A percentile compares a stretch with the other conserved stretches of the same genome.
These are phyloP conservation scores for Andrographis paniculata DNA, from an alignment of 305 asterid species.

Conservation along the genomic window DNA sequence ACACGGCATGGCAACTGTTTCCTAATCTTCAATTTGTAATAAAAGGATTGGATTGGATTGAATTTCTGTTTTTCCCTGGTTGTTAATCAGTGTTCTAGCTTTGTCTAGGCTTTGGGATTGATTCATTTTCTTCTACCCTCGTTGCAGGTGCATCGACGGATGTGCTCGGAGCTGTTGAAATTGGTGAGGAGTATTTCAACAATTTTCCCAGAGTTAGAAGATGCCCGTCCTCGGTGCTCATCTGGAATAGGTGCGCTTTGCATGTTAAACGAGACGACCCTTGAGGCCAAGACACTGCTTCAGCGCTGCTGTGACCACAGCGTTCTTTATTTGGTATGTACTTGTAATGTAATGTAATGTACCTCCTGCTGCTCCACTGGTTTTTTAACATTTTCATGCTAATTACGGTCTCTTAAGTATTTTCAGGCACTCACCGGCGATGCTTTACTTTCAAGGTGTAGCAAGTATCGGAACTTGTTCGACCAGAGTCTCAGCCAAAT, in stretches of 20 bases:
- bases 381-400: conserved; percentile 1
- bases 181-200: conserved; percentile 32
- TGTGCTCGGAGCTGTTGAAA: conserved; percentile 57
- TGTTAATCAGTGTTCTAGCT: no score
- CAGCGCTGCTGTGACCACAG: conserved; percentile 75
- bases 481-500: conserved; percentile 38
- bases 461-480: conserved; percentile 27
- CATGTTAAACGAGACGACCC: conserved; percentile 45
- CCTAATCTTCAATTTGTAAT: no score
- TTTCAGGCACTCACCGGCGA: conserved; percentile 47
- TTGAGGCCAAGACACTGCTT: conserved; percentile 53
- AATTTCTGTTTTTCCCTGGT: no score
- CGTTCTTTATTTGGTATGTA: conserved; percentile 75
- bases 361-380: no score
- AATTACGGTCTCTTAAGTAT: neutral
- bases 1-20: no score
- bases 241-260: conserved; percentile 77
- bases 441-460: conserved; percentile 37
- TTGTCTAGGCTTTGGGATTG: no score
- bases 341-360: no score
- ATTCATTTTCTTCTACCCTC: no score
- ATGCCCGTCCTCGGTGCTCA: conserved; percentile 76
- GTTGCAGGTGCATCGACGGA: conserved; percentile 65
- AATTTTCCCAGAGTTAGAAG: conserved; percentile 63
- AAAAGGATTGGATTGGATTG: no score